Conservation (phyloP, 192 early-diverging fungal genomes). For the Mortierella alpina region DNA sequence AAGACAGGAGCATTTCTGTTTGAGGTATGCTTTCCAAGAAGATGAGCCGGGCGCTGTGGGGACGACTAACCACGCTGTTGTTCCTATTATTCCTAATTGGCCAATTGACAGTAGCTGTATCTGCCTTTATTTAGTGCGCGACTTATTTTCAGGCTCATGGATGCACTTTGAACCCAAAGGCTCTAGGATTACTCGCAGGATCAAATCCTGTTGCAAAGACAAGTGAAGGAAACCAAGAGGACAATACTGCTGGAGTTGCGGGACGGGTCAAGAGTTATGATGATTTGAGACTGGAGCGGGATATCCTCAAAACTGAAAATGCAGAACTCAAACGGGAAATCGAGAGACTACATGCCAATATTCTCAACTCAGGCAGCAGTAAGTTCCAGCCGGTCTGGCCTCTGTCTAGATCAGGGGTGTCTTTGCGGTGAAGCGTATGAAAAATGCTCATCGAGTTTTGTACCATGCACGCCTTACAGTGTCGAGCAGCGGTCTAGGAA, state of each 20-base stretch:
- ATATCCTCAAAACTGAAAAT: constrained; percentile 37
- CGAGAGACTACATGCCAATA: constrained; percentile 23
- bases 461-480: background rate
- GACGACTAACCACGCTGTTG: background rate
- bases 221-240: background rate
- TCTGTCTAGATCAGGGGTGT: too few species aligned
- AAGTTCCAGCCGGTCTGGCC: constrained; percentile 6
- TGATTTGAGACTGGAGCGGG: constrained; percentile 40
- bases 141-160: constrained; percentile 34
- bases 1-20: constrained; percentile 50
- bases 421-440: background rate
- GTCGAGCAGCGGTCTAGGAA: constrained; percentile 1
- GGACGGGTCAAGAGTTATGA: constrained; percentile 12
- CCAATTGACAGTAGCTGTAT: too few species aligned
- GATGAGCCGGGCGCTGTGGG: background rate
- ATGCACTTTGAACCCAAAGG: constrained; percentile 15
- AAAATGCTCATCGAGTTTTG: too few species aligned
- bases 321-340: constrained; percentile 29
- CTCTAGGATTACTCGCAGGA: background rate
- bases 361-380: constrained; percentile 18
- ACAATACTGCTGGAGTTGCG: background rate
- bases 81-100: too few species aligned
- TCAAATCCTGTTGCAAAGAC: background rate
- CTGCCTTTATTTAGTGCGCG: constrained; percentile 19
- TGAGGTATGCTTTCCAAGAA: constrained; percentile 23